Evolutionary conservation across 257 asterid species (phyloP), one percentile per base, ranked within the genome.

Genomic region (Forsythia suspensa): DNA sequence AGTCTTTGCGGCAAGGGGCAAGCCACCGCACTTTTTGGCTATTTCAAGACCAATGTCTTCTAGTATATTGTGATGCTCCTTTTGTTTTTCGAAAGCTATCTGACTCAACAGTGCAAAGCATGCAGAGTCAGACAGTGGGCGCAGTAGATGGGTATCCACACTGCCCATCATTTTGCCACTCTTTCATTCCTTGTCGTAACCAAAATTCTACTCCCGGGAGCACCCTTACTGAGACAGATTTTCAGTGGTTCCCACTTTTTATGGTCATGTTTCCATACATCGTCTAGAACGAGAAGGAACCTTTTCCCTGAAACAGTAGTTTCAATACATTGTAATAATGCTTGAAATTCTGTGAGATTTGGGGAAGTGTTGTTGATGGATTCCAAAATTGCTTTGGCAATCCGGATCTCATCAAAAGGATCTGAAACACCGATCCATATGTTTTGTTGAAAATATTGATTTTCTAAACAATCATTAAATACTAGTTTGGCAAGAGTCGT

Each of bases 1-100:
- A 13, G 70, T 44, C 52, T 61, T 76, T 24, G 66, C 78, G 10
- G 78, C 84, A 5, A 63, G 61, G 3, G 81, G 81, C 63, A 65
- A 63, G 4, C 81, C 81, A 7, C 36, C 15, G 20, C 78, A 81
- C 41, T 72, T 81, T 16, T 72, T 37, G 24, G 46, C 81, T 9
- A 72, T 71, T n/a, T 6, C 10, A n/a, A 8, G 1, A 12, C 78
- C 75, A 71, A 81, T 76, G 24, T 0, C 24, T 20, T 2, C 29
- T n/a, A 38, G 11, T 5, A 43, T 21, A 6, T 3, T 8, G 9
- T 48, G 46, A 57, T 13, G 4, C 29, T 52, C 71, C 5, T 20
- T 37, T 73, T 15, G 36, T 10, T 29, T 9, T 0, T 4, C 1
- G 36, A 59, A 59, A 12, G 78, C 71, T 75, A 21, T 9, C 15